These are phyloP conservation scores for Linanthus parryae DNA, from an alignment of 148 eudicot genomes.

Conservation along the genomic window DNA sequence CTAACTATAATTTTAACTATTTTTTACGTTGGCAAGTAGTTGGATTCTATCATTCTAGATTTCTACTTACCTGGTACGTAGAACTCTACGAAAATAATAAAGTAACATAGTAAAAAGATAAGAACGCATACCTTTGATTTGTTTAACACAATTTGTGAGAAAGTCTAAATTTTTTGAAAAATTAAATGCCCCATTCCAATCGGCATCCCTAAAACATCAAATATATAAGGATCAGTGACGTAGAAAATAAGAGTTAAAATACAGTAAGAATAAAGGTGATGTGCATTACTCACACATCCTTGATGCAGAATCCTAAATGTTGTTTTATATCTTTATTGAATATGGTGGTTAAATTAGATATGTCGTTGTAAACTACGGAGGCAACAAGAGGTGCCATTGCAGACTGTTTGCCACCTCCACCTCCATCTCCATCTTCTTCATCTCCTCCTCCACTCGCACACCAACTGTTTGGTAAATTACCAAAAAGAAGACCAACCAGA, in stretches of 20 bases:
- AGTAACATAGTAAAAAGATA: neutral
- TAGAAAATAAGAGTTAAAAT: neutral
- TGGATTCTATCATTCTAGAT: too few species aligned
- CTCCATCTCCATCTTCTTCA: conserved; percentile 31
- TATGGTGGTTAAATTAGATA: conserved; percentile 43
- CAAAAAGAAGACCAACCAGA: conserved; percentile 21
- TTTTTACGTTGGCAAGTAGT: too few species aligned
- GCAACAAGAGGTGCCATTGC: conserved; percentile 33
- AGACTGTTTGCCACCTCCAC: too few species aligned
- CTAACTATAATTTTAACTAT: too few species aligned
- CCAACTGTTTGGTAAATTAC: conserved; percentile 16
- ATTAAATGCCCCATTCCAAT: conserved; percentile 77
- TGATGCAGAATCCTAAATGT: conserved; percentile 58
- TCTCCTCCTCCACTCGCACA: too few species aligned
- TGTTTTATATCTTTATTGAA: conserved; percentile 46
- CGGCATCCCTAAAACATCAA: conserved; percentile 44
- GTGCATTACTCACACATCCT: conserved; percentile 51
- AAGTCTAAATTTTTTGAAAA: conserved; percentile 51
- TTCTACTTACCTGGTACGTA: too few species aligned
- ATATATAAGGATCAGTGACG: neutral
- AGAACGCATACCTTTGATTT: conserved; percentile 39
- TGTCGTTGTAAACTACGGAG: conserved; percentile 37
- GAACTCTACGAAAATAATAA: too few species aligned
- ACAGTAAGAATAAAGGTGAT: neutral
- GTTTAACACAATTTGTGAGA: conserved; percentile 39